Evolutionary conservation across 495 filamentous ascomycete species (phyloP).

Genomic region (Trypethelium eluteriae): DNA sequence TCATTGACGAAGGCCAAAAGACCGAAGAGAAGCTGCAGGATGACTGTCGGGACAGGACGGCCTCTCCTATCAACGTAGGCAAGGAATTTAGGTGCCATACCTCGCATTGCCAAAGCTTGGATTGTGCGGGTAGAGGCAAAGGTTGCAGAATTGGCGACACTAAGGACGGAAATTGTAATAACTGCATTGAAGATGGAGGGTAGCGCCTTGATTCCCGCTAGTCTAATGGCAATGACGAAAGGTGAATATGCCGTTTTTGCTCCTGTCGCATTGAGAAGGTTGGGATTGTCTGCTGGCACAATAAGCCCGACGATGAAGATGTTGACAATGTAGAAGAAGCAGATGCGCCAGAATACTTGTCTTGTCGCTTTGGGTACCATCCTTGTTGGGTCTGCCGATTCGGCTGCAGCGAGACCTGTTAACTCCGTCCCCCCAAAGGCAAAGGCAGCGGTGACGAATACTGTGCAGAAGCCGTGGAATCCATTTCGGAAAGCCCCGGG

Average conservation of each 20-base stretch:
- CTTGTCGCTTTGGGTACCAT: constrained; percentile 39
- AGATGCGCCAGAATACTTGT: constrained; percentile 46
- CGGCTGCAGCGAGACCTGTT: constrained; percentile 40
- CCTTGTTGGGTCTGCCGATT: constrained; percentile 42
- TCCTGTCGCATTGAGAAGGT: constrained; percentile 36
- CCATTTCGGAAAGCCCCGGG: constrained; percentile 26
- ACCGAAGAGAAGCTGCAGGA: constrained; percentile 32
- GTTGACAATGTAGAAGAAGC: constrained; percentile 39
- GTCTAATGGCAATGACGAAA: constrained; percentile 36
- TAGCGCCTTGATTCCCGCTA: constrained; percentile 34
- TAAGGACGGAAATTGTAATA: constrained; percentile 37
- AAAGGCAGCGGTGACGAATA: constrained; percentile 30
- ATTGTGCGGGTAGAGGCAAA: constrained; percentile 36
- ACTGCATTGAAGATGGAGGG: constrained; percentile 39
- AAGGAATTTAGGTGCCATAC: constrained; percentile 34
- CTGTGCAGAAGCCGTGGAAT: constrained; percentile 29
- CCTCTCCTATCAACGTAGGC: constrained; percentile 38
- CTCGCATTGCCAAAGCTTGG: constrained; percentile 33
- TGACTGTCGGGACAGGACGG: constrained; percentile 50
- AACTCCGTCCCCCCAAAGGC: constrained; percentile 30
- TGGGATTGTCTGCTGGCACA: constrained; percentile 29
- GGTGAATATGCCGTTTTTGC: constrained; percentile 29
- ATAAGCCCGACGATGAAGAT: constrained; percentile 33
- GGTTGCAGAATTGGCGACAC: constrained; percentile 36
- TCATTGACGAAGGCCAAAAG: constrained; percentile 30